Percentiles rank a stretch among this genome's conserved stretches.
These are phyloP conservation scores for Penicillium frequentans DNA, from an alignment of 2,329 filamentous ascomycete species.

Conservation along the genomic window DNA sequence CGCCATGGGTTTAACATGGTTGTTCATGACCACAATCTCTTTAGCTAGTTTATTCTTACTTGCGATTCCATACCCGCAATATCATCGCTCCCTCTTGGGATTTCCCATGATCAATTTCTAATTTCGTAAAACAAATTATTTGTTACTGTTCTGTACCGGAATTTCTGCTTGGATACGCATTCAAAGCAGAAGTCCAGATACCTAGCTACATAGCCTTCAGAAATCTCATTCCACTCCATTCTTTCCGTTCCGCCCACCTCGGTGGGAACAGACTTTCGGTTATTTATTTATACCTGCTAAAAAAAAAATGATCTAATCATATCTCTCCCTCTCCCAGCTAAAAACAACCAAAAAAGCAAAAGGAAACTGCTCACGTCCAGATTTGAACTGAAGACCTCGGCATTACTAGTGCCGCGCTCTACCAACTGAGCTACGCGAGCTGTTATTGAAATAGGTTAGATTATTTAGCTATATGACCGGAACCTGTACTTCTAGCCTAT, in stretches of 20 bases:
- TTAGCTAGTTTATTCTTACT: neutral
- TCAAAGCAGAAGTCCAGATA: neutral
- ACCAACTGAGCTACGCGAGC: neutral
- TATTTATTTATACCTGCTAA: too few relatives aligned
- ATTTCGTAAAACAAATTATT: neutral
- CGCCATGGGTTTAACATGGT: neutral
- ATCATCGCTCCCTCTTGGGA: neutral
- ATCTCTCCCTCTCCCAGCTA: too few relatives aligned
- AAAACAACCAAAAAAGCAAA: neutral
- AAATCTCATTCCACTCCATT: too few relatives aligned
- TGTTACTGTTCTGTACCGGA: neutral
- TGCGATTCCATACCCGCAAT: neutral
- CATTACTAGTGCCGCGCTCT: neutral
- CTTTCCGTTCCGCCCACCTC: too few relatives aligned
- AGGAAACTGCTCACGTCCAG: neutral
- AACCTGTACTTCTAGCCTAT: too few relatives aligned
- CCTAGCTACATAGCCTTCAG: too few relatives aligned
- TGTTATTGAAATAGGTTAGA: too few relatives aligned
- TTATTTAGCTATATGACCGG: too few relatives aligned
- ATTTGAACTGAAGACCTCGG: neutral
- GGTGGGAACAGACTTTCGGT: too few relatives aligned
- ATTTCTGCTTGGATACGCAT: neutral
- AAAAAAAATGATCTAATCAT: too few relatives aligned
- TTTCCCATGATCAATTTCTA: neutral
- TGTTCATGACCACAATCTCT: neutral